Evolutionary conservation across 2,329 filamentous ascomycete species (phyloP), one percentile per base, ranked within the genome.

Genomic region (Cryphonectria japonica): DNA sequence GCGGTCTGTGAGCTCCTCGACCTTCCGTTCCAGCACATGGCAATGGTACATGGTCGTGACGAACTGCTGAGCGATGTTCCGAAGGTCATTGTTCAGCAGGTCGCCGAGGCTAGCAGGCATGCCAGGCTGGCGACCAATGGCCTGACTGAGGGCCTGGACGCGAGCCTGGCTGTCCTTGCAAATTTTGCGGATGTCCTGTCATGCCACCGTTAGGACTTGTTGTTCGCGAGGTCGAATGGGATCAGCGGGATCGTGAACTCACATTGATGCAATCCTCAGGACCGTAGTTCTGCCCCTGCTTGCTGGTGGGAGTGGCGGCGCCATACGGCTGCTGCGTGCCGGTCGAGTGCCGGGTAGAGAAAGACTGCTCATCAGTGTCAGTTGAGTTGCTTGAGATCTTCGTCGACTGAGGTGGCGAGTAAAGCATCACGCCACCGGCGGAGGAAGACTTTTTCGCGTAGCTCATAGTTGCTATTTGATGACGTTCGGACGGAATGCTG

Each of bases 71-170:
- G 61, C 72, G 13, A 70, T 50, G 16, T 22, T 43, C 5, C 62
- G 62, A 50, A 73, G 26, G 61, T 73, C 72, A 39, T 70, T 70
- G 62, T 54, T 66, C 34, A 73, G 11, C 5, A 72, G 37, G 50
- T 70, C 67, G 32, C 50, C 29, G 16, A 69, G 62, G 22, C 39
- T 67, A 9, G 41, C 54, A 9, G 72, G 64, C 46, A 73, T 63
- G 22, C 70, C 72, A 68, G 72, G 68, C 70, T 67, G 66, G 26
- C 52, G 62, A 19, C 46, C 54, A 16, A 73, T 39, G n/a, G 70
- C 72, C 41, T 73, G 67, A 19, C 62, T 64, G 16, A 72, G 60
- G 9, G 57, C 41, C 16, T 46, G 52, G 39, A 73, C 41, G 16
- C 62, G 66, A 26, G 41, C 9, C 67, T 72, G 72, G 8, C 65